These are phyloP conservation scores for Crithidia bombi DNA, from an alignment of 208 protist genomes.

Conservation along the genomic window DNA sequence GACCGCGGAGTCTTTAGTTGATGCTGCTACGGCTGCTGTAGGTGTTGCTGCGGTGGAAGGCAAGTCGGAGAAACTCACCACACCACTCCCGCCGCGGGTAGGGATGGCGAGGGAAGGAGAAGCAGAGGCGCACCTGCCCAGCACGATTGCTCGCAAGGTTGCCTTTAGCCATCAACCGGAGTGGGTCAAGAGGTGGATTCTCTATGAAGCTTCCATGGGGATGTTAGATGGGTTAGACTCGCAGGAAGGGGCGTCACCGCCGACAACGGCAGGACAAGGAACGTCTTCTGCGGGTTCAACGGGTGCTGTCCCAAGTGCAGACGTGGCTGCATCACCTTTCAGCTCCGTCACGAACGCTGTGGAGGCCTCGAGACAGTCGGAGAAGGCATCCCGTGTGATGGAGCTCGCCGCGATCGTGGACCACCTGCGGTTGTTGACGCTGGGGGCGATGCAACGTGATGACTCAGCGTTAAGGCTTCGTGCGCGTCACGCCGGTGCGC, in stretches of 20 bases:
- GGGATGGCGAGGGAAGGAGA: too few species aligned
- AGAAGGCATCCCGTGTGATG: conserved; percentile 17
- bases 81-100: too few species aligned
- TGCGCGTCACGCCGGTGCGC: background rate
- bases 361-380: conserved; percentile 2
- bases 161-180: conserved; percentile 49
- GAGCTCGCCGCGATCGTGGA: conserved; percentile 32
- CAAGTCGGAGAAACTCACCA: too few species aligned
- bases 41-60: background rate
- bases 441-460: conserved; percentile 32
- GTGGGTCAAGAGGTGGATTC: conserved; percentile 83
- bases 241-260: background rate
- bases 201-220: conserved; percentile 90
- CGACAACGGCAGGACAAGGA: background rate
- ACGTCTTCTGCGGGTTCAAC: background rate
- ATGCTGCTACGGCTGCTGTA: background rate
- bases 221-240: conserved; percentile 66
- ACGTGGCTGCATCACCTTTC: background rate
- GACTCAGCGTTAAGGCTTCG: background rate
- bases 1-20: background rate
- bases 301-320: background rate
- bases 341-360: background rate
- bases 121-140: conserved; percentile 7
- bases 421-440: conserved; percentile 33
- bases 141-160: conserved; percentile 22